Percentiles rank a stretch among this genome's conserved stretches.
These are phyloP conservation scores for Coemansia sp. DNA, from an alignment of 192 early-diverging fungal genomes.

Conservation along the genomic window DNA sequence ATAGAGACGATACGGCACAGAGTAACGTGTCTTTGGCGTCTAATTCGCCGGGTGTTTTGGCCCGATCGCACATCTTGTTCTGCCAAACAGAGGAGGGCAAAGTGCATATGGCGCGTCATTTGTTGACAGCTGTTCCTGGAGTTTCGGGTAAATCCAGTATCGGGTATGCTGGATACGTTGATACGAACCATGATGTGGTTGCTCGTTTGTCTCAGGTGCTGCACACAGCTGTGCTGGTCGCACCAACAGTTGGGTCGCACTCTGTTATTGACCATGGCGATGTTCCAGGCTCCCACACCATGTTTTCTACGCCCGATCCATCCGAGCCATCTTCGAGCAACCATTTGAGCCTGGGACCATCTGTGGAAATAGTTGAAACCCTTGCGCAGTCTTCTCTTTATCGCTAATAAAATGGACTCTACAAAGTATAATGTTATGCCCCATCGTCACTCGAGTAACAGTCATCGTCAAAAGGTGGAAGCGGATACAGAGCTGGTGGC, in stretches of 20 bases:
- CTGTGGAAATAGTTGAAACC: background rate
- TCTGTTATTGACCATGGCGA: conserved; percentile 16
- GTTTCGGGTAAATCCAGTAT: background rate
- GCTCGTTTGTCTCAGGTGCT: conserved; percentile 26
- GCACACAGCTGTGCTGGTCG: conserved; percentile 12
- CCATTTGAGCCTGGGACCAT: background rate
- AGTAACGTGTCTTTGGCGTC: background rate
- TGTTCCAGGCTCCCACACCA: conserved; percentile 26
- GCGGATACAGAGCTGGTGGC: conserved; percentile 38
- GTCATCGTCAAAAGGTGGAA: conserved; percentile 32
- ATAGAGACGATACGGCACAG: background rate
- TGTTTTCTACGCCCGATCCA: background rate
- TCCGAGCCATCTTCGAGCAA: background rate
- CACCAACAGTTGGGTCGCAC: background rate
- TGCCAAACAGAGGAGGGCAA: conserved; percentile 52
- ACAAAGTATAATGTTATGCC: no score
- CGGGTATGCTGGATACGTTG: conserved; percentile 24
- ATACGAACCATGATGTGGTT: conserved; percentile 37
- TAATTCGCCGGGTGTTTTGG: conserved; percentile 5
- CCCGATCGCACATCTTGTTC: conserved; percentile 19
- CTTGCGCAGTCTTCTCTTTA: background rate
- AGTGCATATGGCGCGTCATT: conserved; percentile 35
- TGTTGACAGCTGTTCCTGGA: conserved; percentile 11
- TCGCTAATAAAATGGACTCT: background rate
- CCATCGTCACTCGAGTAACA: background rate